These are phyloP conservation scores for Areca catechu DNA, from an alignment of 176 grass and related monocot genomes.

Conservation along the genomic window DNA sequence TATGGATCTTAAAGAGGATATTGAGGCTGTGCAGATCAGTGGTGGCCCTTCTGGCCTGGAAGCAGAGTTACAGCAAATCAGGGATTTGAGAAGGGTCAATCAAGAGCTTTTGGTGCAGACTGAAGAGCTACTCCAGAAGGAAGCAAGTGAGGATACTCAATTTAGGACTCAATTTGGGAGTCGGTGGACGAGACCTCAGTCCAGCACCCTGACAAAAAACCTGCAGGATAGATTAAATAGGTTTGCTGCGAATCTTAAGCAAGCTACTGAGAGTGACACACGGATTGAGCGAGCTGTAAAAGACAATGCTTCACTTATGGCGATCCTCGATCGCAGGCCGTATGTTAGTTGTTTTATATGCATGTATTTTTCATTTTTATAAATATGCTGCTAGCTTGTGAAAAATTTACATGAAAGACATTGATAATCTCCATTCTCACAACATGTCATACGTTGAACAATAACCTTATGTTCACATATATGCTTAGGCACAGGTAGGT, in stretches of 20 bases:
- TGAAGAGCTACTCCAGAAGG: conserved; percentile 91
- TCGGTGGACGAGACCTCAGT: conserved; percentile 89
- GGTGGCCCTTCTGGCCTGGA: conserved; percentile 83
- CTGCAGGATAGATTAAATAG: conserved; percentile 87
- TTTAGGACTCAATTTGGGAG: conserved; percentile 90
- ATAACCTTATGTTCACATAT: too few species aligned
- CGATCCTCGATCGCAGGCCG: conserved; percentile 83
- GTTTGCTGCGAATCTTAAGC: conserved; percentile 90
- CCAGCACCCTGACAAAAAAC: conserved; percentile 90
- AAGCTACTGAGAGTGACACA: conserved; percentile 74
- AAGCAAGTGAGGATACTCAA: conserved; percentile 81
- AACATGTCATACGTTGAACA: too few species aligned
- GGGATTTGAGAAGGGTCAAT: conserved; percentile 92
- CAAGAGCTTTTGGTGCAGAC: conserved; percentile 89
- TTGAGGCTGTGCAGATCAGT: conserved; percentile 96
- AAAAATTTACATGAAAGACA: too few species aligned
- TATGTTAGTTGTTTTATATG: conserved; percentile 18
- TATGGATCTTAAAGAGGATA: conserved; percentile 72
- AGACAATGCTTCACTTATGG: conserved; percentile 76
- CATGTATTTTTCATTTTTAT: not conserved
- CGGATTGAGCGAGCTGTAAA: conserved; percentile 65
- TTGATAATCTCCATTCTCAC: too few species aligned
- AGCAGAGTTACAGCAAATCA: conserved; percentile 86
- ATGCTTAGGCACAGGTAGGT: too few species aligned
- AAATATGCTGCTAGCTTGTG: not conserved